Base-by-base conservation (phyloP, 169 alveolate genomes). In the Ichthyophthirius multifiliis region DNA sequence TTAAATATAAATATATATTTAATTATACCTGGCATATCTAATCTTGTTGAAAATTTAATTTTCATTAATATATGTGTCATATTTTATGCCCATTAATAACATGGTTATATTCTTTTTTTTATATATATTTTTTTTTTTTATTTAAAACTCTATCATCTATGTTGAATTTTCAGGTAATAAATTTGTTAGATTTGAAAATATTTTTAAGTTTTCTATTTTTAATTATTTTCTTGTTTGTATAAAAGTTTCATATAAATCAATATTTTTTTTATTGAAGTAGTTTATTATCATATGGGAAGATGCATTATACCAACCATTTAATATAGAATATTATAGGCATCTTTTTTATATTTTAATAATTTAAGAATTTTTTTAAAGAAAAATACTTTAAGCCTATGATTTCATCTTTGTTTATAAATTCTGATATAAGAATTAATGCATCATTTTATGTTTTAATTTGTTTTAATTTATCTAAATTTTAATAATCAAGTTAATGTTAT, bases 51-150 rank as follows among this genome's bases (percentile, higher is more conserved):
- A 35, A 79, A 79, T 67, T 67, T 79, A n/a, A 79, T 65, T 27
- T 65, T 79, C 46, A 79, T 39, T 6, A 79, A 67, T 0, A 65
- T 6, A 39, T 79, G 85, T 35, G 85, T 79, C 85, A 79, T 79
- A 46, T 79, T 79, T 62, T 79, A 47, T 0, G 85, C 85, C 85
- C 85, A 79, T 31, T 35, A 65, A 46, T 79, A 79, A 16, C 64
- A 79, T 6, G 85, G 85, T 45, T 79, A 79, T 63, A 76, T 35
- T 15, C 77, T 45, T 30, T 32, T 15, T 39, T 35, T 32, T 32
- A n/a, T 32, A 4, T 4, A 64, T 12, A 32, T 64, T 15, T 64
- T 10, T 12, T 30, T 13, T 0, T 12, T 2, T 0, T 3, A 3
- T 1, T 1, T 15, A 15, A 45, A 41, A 75, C 65, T 75, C 31